Base-by-base conservation (phyloP, 2,329 filamentous ascomycete species). In the Aspergillus nomiae region DNA sequence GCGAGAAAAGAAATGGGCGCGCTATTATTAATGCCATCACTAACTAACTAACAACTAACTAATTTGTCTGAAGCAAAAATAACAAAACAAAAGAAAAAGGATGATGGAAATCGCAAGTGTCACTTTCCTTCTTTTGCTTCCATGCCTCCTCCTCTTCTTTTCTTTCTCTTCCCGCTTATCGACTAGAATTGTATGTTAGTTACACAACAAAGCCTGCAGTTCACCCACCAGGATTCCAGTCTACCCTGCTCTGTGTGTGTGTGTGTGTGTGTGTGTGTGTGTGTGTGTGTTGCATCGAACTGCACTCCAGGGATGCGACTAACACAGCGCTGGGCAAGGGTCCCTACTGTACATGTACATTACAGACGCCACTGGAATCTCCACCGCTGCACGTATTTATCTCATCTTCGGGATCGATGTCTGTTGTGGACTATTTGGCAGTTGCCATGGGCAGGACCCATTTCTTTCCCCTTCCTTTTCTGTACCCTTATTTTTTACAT, bases 201-300 rank as follows among this genome's bases (percentile, higher is more conserved):
- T 61, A 59, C 64, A 66, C 67, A 50, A 30, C 63, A 19, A n/a
- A 63, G 63, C 56, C 64, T 69, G 65, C 65, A 59, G 60, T 48
- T 60, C 63, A 63, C 60, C 55, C 60, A 55, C 14, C 62, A 60
- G 48, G 28, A 11, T 51, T 64, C 34, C 12, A 36, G 16, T 58
- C 59, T 55, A 14, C 38, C 45, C 56, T 58, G 45, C 60, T 24
- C 1, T 24, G 21, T 24, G 21, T 24, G 21, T 24, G 21, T 24
- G 21, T 54, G 55, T 24, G 21, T 24, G 21, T 24, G 21, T 24
- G 21, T 24, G 21, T 24, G 21, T 54, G 55, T 16, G 5, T 14
- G 26, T 54, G 55, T 8, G 5, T 14, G 16, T 50, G 46, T 28
- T 50, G 46, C 46, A 30, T 50, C 28, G 12, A 30, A 30, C 14